phyloP scores from a whole-genome alignment of 192 early-diverging fungal species.

The Cladochytrium replicatum region DNA sequence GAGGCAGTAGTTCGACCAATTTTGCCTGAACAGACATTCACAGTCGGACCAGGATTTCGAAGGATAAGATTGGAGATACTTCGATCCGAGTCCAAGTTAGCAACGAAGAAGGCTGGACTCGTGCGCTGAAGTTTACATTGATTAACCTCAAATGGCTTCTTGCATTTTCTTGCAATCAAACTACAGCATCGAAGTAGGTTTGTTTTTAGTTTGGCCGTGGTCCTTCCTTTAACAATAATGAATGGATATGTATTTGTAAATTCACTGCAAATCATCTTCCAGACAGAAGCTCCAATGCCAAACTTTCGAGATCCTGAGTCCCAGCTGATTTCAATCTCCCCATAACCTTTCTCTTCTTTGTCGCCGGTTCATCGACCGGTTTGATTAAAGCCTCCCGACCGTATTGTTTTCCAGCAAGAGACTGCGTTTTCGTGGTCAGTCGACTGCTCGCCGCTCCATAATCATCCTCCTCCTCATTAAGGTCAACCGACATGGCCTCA shows the following conservation, averaged over 20 bases:
- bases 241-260: not conserved
- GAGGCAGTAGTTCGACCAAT: conserved; percentile 4
- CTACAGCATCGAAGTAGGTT: not conserved
- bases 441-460: too few relatives aligned
- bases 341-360: conserved; percentile 3
- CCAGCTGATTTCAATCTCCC: too few relatives aligned
- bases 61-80: conserved; percentile 78
- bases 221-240: not conserved
- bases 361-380: too few relatives aligned
- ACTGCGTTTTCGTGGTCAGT: too few relatives aligned
- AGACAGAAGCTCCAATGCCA: conserved; percentile 15
- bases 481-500: not conserved
- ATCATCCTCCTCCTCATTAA: not conserved
- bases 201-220: too few relatives aligned
- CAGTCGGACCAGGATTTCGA: conserved; percentile 59
- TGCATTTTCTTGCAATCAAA: conserved; percentile 47
- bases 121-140: conserved; percentile 78
- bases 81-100: conserved; percentile 80
- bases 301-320: conserved; percentile 18
- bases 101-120: conserved; percentile 87
- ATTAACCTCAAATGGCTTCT: conserved; percentile 85
- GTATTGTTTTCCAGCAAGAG: too few relatives aligned
- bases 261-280: not conserved
- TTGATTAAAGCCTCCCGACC: too few relatives aligned
- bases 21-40: not conserved